Evolutionary conservation across 2,329 filamentous ascomycete genomes (phyloP), one percentile per base, ranked within the genome.

Genomic region (Pyrenochaeta sp.): DNA sequence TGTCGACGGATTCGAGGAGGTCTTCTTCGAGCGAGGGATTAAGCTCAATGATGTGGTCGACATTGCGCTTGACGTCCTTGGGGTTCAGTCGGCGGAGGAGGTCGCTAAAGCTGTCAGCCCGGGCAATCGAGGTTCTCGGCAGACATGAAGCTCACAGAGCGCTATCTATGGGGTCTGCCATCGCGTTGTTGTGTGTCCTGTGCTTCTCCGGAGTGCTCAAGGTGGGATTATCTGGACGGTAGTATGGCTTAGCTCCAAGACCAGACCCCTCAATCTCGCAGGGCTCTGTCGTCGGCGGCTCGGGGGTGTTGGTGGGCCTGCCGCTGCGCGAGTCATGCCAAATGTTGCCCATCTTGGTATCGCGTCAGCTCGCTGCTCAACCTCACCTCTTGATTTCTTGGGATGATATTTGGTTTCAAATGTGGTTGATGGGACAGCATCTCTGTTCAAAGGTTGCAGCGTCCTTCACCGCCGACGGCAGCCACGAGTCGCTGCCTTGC

Each of bases 51-150:
- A 99, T 92, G 71, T 88, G 85, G 78, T 90, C 89, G 69, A 99
- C 90, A 81, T 99, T 96, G 58, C 85, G 79, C 71, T 92, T 85
- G 49, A 94, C 97, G 79, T 95, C 87, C 76, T 96, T 96, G 37
- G 95, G 95, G 81, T 97, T 96, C 59, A 99, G 90, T 62, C 95
- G 95, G 69, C 95, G 94, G 78, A 99, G 94, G 75, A 99, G 93
- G 83, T 99, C 95, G 73, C 95, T 98, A 76, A 11, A 43, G 52
- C 30, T 58, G 23, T 49, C 73, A 58, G 53, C 51, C 40, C 47
- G 50, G 32, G 3, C 41, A 14, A 17, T 39, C 45, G 43, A 31
- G 45, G 44, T 46, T 10, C 33, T 21, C 2, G 15, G 11, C 15
- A 15, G 14, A 21, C 7, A 49, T 30, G 33, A 29, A 43, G 36